Percentiles rank a stretch among this genome's conserved stretches.
Conservation (phyloP, 1,139 yeast species). For the Kluyveromyces sp. region DNA sequence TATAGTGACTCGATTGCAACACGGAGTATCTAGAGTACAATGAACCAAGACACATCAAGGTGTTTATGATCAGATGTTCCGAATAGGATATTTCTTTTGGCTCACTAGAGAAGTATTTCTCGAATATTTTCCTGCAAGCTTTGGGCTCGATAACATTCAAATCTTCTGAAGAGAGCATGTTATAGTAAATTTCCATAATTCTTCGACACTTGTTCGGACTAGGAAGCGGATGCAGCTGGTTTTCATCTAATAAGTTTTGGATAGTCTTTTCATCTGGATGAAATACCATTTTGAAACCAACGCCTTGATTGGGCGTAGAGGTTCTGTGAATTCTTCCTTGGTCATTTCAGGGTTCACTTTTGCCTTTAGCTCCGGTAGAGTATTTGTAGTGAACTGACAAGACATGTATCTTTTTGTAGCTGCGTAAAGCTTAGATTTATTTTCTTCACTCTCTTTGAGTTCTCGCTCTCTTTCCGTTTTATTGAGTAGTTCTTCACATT, state of each 20-base stretch:
- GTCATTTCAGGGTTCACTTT: conserved; percentile 6
- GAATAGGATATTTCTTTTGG: conserved; percentile 17
- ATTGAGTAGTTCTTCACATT: neutral
- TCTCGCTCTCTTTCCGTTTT: neutral
- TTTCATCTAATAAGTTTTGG: conserved; percentile 13
- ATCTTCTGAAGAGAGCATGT: conserved; percentile 14
- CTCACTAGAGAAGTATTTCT: conserved; percentile 14
- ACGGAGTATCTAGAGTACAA: conserved; percentile 10
- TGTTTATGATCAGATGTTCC: conserved; percentile 21
- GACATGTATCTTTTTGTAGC: neutral
- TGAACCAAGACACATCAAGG: conserved; percentile 19
- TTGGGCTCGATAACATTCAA: conserved; percentile 15
- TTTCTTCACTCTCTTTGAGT: neutral
- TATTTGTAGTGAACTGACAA: neutral
- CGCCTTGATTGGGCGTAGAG: conserved; percentile 15
- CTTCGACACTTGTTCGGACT: conserved; percentile 18
- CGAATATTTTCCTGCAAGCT: conserved; percentile 14
- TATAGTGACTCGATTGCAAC: conserved; percentile 6
- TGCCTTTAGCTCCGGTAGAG: conserved; percentile 16
- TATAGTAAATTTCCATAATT: conserved; percentile 17
- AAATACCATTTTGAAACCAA: conserved; percentile 22
- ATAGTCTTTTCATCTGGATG: conserved; percentile 16
- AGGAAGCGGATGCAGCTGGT: conserved; percentile 17
- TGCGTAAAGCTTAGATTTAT: neutral
- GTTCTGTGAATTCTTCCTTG: conserved; percentile 7